Evolutionary conservation across 352 stramenopile genomes (phyloP).

Genomic region (Hyaloperonospora brassicae): DNA sequence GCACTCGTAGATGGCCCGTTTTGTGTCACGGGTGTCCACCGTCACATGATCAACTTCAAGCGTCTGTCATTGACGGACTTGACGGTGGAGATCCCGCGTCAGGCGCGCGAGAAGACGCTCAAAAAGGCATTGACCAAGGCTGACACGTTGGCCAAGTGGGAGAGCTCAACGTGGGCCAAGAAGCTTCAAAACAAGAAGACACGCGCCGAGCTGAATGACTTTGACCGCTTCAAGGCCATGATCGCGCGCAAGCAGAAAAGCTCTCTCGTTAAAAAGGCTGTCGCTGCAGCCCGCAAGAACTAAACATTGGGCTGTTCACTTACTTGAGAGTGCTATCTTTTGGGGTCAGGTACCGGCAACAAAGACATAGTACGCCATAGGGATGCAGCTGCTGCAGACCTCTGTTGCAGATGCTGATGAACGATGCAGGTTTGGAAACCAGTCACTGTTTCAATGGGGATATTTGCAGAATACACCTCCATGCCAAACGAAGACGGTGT

Average conservation of each 20-base stretch:
- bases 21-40: constrained; percentile 92
- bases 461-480: no score
- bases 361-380: constrained; percentile 4
- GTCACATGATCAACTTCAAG: constrained; percentile 98
- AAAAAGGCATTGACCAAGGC: constrained; percentile 86
- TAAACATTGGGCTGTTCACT: constrained; percentile 17
- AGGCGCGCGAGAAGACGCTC: constrained; percentile 91
- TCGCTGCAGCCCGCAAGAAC: constrained; percentile 76
- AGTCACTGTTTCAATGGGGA: constrained; percentile 31
- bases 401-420: not conserved
- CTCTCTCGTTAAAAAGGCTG: constrained; percentile 88
- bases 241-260: constrained; percentile 98
- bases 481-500: no score
- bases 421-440: constrained; percentile 15
- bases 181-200: constrained; percentile 96
- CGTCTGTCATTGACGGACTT: constrained; percentile 96
- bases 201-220: constrained; percentile 92
- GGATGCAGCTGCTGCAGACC: not conserved
- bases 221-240: constrained; percentile 99
- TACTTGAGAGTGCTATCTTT: constrained; percentile 1
- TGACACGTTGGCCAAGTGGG: constrained; percentile 93
- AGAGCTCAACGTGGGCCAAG: constrained; percentile 94
- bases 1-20: constrained; percentile 95
- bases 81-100: constrained; percentile 91
- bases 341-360: not conserved